Percentiles rank a stretch among this genome's conserved stretches.
Conservation (phyloP, 306 rosid species). For the Crataegus laevigata region DNA sequence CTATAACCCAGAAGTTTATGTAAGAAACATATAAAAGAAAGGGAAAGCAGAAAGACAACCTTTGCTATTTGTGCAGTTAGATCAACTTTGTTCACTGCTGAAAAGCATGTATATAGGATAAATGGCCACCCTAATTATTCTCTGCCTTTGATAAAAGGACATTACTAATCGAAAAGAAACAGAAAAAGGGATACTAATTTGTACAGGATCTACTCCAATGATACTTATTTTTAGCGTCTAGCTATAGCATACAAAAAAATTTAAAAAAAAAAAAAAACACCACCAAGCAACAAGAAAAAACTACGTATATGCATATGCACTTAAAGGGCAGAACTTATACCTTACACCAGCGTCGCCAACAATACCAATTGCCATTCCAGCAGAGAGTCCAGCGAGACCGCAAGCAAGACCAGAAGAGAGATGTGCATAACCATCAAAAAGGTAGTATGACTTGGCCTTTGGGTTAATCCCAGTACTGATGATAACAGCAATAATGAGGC, state of each 20-base stretch:
- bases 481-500: constrained; percentile 82
- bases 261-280: neutral
- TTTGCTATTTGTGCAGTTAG: neutral
- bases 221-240: neutral
- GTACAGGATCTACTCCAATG: neutral
- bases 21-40: neutral
- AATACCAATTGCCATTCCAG: constrained; percentile 90
- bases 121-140: neutral
- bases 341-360: constrained; percentile 94
- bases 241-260: no score
- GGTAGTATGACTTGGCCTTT: constrained; percentile 79
- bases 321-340: constrained; percentile 26
- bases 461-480: constrained; percentile 91
- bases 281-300: neutral
- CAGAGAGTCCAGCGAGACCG: constrained; percentile 81
- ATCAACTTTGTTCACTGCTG: neutral
- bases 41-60: neutral
- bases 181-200: neutral
- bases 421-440: constrained; percentile 87
- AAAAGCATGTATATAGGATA: neutral
- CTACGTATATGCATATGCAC: neutral
- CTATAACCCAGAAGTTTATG: neutral
- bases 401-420: constrained; percentile 89
- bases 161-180: neutral
- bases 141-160: neutral